These are phyloP conservation scores for Trypanosoma mega DNA, from an alignment of 208 protist genomes.

Conservation along the genomic window DNA sequence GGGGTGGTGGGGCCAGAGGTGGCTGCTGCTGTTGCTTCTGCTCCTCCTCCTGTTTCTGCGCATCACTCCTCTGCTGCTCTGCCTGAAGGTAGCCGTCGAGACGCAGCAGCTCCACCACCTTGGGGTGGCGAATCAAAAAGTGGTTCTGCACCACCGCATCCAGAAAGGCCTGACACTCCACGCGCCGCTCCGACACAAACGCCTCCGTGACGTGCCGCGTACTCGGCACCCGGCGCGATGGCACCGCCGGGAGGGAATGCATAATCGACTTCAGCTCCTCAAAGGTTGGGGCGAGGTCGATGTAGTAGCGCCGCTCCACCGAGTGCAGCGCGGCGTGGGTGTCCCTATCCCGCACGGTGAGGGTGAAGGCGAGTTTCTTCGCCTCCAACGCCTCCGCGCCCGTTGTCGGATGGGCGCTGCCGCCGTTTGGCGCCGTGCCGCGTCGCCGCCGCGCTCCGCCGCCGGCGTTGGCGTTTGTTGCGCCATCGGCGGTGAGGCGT, in stretches of 20 bases:
- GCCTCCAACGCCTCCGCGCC: constrained; percentile 11
- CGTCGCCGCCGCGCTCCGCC: background rate
- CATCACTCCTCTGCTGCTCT: no score
- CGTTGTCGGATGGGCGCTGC: background rate
- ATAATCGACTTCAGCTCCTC: constrained; percentile 20
- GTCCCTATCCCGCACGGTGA: constrained; percentile 20
- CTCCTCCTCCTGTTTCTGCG: no score
- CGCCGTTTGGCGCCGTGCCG: background rate
- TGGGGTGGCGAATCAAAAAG: constrained; percentile 53
- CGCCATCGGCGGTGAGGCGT: no score
- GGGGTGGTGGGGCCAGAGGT: no score
- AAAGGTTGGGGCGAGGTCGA: constrained; percentile 12
- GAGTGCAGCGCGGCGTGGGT: constrained; percentile 2
- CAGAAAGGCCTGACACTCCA: constrained; percentile 39
- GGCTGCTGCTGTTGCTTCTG: no score
- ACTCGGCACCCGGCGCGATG: constrained; percentile 39
- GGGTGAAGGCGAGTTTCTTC: constrained; percentile 11
- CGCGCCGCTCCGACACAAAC: constrained; percentile 54
- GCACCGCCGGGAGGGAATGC: constrained; percentile 27
- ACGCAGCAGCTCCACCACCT: constrained; percentile 34
- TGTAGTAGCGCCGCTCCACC: constrained; percentile 11
- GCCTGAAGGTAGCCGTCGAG: constrained; percentile 28
- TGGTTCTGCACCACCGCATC: constrained; percentile 33
- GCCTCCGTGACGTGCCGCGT: constrained; percentile 45
- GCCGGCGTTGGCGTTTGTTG: no score